Evolutionary conservation across 805 yeast genomes (phyloP).

Genomic region (Allodekkera sacchari): DNA sequence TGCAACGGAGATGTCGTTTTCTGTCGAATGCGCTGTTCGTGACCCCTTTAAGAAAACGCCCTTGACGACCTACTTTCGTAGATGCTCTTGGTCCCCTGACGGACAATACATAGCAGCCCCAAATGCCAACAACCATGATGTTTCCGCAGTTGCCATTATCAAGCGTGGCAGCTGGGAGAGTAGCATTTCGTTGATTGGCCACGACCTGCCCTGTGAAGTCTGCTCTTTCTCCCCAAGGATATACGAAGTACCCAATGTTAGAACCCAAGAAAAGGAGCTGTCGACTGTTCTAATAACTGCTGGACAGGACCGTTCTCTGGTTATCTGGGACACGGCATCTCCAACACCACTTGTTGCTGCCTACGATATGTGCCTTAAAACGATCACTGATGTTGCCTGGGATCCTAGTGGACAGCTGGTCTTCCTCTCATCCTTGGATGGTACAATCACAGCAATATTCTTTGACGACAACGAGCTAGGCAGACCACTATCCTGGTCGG

Average conservation of each 20-base stretch:
- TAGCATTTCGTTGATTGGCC: constrained; percentile 69
- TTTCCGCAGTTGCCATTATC: constrained; percentile 62
- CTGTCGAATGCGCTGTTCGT: constrained; percentile 73
- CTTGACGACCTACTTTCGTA: constrained; percentile 78
- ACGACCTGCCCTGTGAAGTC: constrained; percentile 80
- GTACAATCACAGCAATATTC: constrained; percentile 58
- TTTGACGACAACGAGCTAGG: constrained; percentile 67
- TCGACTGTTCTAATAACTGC: constrained; percentile 87
- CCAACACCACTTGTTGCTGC: constrained; percentile 77
- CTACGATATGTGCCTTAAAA: constrained; percentile 61
- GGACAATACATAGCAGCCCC: constrained; percentile 84
- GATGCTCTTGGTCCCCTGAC: constrained; percentile 87
- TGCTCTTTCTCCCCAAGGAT: constrained; percentile 66
- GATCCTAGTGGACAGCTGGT: constrained; percentile 67
- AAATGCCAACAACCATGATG: constrained; percentile 79
- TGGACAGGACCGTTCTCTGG: constrained; percentile 87
- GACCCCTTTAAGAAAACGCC: constrained; percentile 89
- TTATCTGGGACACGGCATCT: constrained; percentile 76
- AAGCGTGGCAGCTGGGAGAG: constrained; percentile 77
- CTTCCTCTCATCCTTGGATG: constrained; percentile 79
- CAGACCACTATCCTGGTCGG: constrained; percentile 47
- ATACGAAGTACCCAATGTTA: constrained; percentile 30
- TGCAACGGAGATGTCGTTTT: constrained; percentile 65
- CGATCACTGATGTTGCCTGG: constrained; percentile 90
- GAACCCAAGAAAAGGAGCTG: constrained; percentile 17